These are phyloP conservation scores for Clarireedia monteithiana DNA, from an alignment of 2,329 filamentous ascomycete genomes.

Conservation along the genomic window DNA sequence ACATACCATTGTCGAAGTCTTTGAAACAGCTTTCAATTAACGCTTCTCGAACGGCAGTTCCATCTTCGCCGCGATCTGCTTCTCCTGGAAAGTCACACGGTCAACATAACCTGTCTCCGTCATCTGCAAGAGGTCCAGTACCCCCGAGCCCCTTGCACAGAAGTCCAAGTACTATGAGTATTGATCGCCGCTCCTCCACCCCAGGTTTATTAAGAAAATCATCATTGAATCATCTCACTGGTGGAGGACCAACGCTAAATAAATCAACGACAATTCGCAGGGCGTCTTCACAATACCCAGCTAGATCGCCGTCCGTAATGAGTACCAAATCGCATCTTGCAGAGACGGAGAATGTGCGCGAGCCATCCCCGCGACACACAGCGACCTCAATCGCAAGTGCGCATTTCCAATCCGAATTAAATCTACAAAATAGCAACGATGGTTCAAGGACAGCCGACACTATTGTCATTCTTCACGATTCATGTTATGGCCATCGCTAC, in stretches of 20 bases:
- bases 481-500: constrained; percentile 90
- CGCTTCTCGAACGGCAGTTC: constrained; percentile 14
- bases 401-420: constrained; percentile 28
- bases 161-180: constrained; percentile 36
- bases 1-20: constrained; percentile 25
- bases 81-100: constrained; percentile 10
- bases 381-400: constrained; percentile 36
- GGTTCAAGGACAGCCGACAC: constrained; percentile 45
- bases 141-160: constrained; percentile 28
- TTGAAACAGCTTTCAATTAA: constrained; percentile 35
- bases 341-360: constrained; percentile 24
- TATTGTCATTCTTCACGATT: constrained; percentile 82
- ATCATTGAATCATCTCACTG: constrained; percentile 36
- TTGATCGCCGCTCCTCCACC: constrained; percentile 33
- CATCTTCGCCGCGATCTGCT: constrained; percentile 13
- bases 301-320: constrained; percentile 26
- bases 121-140: constrained; percentile 19
- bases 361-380: constrained; percentile 35
- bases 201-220: constrained; percentile 35
- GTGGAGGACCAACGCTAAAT: constrained; percentile 31
- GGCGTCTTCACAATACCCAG: constrained; percentile 34
- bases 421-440: constrained; percentile 21
- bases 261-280: constrained; percentile 32
- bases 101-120: constrained; percentile 15
- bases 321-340: constrained; percentile 33